A percentile compares a stretch with the other conserved stretches of the same genome.
Conservation (phyloP, 345 rosid species). For the Melastoma malabathricum region DNA sequence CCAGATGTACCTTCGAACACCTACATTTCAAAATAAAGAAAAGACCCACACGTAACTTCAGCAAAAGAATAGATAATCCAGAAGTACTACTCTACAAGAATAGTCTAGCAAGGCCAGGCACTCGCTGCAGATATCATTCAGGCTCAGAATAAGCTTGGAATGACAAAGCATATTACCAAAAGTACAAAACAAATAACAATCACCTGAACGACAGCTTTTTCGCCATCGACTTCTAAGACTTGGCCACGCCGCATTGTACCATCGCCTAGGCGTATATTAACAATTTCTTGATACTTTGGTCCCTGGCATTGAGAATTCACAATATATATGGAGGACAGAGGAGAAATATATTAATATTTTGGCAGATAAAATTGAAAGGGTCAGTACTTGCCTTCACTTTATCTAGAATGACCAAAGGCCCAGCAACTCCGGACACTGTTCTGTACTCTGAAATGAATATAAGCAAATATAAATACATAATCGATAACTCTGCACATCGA, state of each 20-base stretch:
- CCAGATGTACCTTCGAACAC: slow-evolving; percentile 96
- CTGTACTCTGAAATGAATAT: slow-evolving; percentile 49
- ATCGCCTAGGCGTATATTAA: slow-evolving; percentile 82
- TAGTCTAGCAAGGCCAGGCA: too few relatives aligned
- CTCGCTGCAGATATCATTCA: too few relatives aligned
- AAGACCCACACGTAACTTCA: too few relatives aligned
- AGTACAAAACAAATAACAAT: not conserved
- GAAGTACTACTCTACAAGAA: too few relatives aligned
- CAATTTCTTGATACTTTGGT: slow-evolving; percentile 94
- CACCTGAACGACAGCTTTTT: slow-evolving; percentile 97
- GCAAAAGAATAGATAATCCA: too few relatives aligned
- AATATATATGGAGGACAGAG: not conserved
- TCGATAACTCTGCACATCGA: not conserved
- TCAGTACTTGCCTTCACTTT: slow-evolving; percentile 59
- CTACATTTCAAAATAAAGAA: slow-evolving; percentile 14
- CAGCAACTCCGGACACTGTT: slow-evolving; percentile 98
- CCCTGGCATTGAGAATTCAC: slow-evolving; percentile 32
- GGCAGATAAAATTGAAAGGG: not conserved
- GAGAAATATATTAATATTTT: not conserved
- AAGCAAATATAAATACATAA: not conserved
- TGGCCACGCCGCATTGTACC: slow-evolving; percentile 92
- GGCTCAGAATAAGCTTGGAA: too few relatives aligned
- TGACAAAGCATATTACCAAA: too few relatives aligned
- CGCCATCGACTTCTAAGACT: slow-evolving; percentile 94
- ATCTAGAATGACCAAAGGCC: slow-evolving; percentile 85